Percentiles rank a stretch among this genome's conserved stretches.
Evolutionary conservation across 768 basidiomycete species (phyloP).

Genomic region (Boletellus emodensis): DNA sequence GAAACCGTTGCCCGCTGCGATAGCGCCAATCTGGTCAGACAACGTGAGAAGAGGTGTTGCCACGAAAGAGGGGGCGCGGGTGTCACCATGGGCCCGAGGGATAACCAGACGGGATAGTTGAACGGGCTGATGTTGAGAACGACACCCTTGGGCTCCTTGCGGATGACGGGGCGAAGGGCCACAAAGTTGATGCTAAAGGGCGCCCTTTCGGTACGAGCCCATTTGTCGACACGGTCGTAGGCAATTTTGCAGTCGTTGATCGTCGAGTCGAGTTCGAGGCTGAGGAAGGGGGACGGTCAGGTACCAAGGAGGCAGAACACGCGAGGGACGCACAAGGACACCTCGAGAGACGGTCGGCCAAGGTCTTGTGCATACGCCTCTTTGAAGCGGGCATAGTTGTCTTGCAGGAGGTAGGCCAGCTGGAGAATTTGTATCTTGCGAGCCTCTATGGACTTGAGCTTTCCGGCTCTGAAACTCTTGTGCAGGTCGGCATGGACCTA

Average conservation of each 20-base stretch:
- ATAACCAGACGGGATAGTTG: constrained; percentile 69
- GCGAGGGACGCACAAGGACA: constrained; percentile 42
- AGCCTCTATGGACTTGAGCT: constrained; percentile 59
- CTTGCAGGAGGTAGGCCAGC: constrained; percentile 68
- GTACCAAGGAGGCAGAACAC: background rate
- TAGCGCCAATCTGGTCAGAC: constrained; percentile 51
- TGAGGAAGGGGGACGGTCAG: constrained; percentile 22
- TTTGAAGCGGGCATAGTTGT: constrained; percentile 61
- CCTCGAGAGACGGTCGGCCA: constrained; percentile 58
- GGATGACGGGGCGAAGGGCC: constrained; percentile 58
- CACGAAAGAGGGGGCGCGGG: constrained; percentile 19
- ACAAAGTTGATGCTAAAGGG: constrained; percentile 53
- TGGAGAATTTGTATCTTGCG: constrained; percentile 76
- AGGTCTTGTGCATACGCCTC: constrained; percentile 59
- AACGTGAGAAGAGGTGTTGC: background rate
- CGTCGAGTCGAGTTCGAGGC: constrained; percentile 56
- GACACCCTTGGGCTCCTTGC: constrained; percentile 76
- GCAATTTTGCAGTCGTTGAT: constrained; percentile 54
- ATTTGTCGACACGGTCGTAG: constrained; percentile 64
- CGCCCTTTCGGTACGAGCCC: constrained; percentile 63
- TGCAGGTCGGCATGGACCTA: constrained; percentile 57
- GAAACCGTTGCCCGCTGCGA: constrained; percentile 74
- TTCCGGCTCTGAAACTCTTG: constrained; percentile 61
- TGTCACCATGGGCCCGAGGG: constrained; percentile 52
- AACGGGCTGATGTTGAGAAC: constrained; percentile 68